These are phyloP conservation scores for Arctium lappa DNA, from an alignment of 129 eudicot species.

Conservation along the genomic window DNA sequence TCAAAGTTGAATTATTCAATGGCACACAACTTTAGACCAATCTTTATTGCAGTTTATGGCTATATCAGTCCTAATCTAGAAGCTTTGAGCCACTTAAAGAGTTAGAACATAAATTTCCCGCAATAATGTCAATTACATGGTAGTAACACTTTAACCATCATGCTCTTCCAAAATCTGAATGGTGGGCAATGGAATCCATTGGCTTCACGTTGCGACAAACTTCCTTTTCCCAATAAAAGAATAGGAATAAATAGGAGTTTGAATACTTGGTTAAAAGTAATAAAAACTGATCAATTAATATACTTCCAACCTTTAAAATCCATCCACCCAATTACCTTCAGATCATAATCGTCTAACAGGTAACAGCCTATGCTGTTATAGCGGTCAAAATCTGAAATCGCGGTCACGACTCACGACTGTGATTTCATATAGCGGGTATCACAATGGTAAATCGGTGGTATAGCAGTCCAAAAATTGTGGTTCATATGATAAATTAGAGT, in stretches of 20 bases:
- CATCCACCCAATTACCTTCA: neutral
- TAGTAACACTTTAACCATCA: neutral
- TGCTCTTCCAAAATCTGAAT: slow-evolving; percentile 5
- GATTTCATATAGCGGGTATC: too few relatives aligned
- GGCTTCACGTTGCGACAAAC: neutral
- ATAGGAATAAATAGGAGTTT: neutral
- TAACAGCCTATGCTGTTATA: too few relatives aligned
- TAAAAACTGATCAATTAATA: neutral
- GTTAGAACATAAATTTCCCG: neutral
- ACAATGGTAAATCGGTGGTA: too few relatives aligned
- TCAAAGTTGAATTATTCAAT: slow-evolving; percentile 4
- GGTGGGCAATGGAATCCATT: neutral
- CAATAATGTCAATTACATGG: neutral
- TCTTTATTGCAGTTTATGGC: neutral
- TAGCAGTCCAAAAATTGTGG: too few relatives aligned
- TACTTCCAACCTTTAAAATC: neutral
- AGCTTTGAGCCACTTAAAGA: slow-evolving; percentile 1
- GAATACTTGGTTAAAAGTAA: neutral
- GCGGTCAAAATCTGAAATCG: too few relatives aligned
- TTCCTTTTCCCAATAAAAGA: neutral
- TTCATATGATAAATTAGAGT: too few relatives aligned
- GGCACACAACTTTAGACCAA: neutral
- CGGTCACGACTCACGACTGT: too few relatives aligned
- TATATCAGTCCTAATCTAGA: slow-evolving; percentile 9
- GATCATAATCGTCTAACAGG: neutral